A percentile compares a stretch with the other conserved stretches of the same genome.
These are phyloP conservation scores for Triticum urartu DNA, from an alignment of 176 grass and related monocot species.

Conservation along the genomic window DNA sequence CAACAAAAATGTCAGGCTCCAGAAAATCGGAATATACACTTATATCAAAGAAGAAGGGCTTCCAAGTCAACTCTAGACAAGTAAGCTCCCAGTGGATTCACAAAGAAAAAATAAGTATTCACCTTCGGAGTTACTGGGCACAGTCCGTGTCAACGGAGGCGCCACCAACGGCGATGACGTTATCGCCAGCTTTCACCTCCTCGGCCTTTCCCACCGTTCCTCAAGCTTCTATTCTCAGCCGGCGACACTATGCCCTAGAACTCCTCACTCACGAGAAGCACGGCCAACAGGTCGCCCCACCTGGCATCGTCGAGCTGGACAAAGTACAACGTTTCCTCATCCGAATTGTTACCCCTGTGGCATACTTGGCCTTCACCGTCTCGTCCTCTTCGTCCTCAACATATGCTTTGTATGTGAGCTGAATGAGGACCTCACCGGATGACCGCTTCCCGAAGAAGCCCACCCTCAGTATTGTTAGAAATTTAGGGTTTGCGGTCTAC, in stretches of 20 bases:
- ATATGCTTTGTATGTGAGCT: conserved; percentile 88
- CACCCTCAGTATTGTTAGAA: conserved; percentile 64
- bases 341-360: conserved; percentile 35
- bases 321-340: conserved; percentile 62
- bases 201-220: conserved; percentile 24
- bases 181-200: background rate
- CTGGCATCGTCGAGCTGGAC: conserved; percentile 24
- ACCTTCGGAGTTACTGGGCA: conserved; percentile 48
- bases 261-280: conserved; percentile 90
- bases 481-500: too few relatives aligned
- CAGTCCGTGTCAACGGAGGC: conserved; percentile 14
- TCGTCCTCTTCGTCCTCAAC: conserved; percentile 91
- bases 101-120: background rate
- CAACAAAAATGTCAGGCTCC: background rate
- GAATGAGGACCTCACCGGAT: conserved; percentile 71
- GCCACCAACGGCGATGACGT: background rate
- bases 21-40: background rate
- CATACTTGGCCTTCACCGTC: conserved; percentile 20
- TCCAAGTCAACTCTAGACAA: background rate
- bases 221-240: conserved; percentile 44
- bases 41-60: background rate
- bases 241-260: conserved; percentile 87
- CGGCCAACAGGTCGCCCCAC: conserved; percentile 49
- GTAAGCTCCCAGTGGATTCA: background rate
- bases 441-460: conserved; percentile 53